Base-by-base conservation (phyloP, 768 basidiomycete species). In the Mycena indigotica region DNA sequence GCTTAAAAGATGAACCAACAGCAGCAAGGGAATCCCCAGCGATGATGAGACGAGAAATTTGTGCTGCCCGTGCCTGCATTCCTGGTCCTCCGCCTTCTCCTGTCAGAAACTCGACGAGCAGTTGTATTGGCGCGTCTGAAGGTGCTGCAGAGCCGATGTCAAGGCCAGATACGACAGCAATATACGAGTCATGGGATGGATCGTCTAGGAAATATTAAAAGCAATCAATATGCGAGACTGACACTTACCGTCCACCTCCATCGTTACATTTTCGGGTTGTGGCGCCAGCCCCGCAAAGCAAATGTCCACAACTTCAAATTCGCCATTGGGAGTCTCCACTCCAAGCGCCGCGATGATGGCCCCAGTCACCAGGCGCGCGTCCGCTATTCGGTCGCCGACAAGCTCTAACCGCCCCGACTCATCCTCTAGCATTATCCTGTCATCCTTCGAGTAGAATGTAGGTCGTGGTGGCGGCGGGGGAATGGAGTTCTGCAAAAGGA, bases 331-430 rank as follows among this genome's bases (percentile, higher is more conserved):
- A 0, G 92, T 97, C 72, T 98, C 97, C 69, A 91, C 87, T 8
- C 97, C 97, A 19, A 99, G 81, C 0, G 84, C 93, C 23, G 89
- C 93, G 55, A 94, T 80, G 65, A 98, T 92, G 24, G 98, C 85
- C 1, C 97, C 96, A 8, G 96, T 98, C 4, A 98, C 93, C 17
- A 97, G 75, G 45, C 76, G 75, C 8, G 83, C 82, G 16, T 79
- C 77, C 26, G 77, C 72, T 38, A 98, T 73, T 29, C 75, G 76
- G 4, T 87, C 83, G 4, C 97, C 97, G 0, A 95, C 91, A 16
- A 99, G 84, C 45, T 82, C 81, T 38, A 99, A 89, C 28, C 97
- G 85, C 0, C 97, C 97, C 2, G 90, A 93, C 73, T 98, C 97
- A 69, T 99, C 97, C 73, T 99, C 97, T 0, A 99, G 79, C 85